Evolutionary conservation across 176 grass and related monocot genomes (phyloP).

Genomic region (Zea mays): DNA sequence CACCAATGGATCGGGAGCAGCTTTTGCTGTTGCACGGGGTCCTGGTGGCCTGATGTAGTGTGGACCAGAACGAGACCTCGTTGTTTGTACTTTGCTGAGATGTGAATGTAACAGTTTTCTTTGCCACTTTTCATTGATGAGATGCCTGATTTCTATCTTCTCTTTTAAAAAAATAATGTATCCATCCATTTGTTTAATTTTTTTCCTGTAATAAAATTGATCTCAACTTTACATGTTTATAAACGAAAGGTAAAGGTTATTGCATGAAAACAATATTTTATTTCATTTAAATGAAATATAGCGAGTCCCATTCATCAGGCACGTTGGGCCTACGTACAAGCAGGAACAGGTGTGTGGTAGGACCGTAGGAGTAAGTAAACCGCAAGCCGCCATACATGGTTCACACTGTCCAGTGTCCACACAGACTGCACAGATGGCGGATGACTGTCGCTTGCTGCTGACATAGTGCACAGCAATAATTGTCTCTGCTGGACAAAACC

Average conservation of each 20-base stretch:
- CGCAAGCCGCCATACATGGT: not conserved
- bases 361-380: not conserved
- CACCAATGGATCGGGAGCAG: not conserved
- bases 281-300: too few species aligned
- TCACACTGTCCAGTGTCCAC: not conserved
- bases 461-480: not conserved
- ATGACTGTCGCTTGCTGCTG: not conserved
- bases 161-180: too few species aligned
- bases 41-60: not conserved
- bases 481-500: slow-evolving; percentile 4
- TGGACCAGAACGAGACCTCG: not conserved
- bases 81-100: slow-evolving; percentile 7
- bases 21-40: not conserved
- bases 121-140: too few species aligned
- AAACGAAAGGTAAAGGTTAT: too few species aligned
- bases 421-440: not conserved
- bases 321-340: not conserved
- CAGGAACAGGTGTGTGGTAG: too few species aligned
- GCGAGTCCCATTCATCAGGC: too few species aligned
- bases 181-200: too few species aligned
- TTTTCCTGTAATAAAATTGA: too few species aligned
- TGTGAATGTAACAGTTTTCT: slow-evolving; percentile 28
- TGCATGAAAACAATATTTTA: too few species aligned
- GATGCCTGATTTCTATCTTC: too few species aligned
- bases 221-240: too few species aligned